Evolutionary conservation across 129 eudicot genomes (phyloP), one percentile per base, ranked within the genome.

Genomic region (Cynara cardunculus): DNA sequence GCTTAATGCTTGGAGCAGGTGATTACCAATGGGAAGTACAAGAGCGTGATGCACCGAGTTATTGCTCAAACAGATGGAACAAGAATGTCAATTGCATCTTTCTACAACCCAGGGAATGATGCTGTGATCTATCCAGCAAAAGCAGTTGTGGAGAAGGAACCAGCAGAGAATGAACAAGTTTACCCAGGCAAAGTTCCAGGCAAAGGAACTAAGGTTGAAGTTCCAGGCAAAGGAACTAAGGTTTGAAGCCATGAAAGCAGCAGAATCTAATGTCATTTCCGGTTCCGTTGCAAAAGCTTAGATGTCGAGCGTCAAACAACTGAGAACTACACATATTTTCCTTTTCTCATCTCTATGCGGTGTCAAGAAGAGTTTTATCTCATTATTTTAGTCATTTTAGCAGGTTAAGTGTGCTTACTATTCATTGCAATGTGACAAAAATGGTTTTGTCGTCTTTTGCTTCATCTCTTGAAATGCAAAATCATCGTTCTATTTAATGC

Each of bases 121-220:
- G 91, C 96, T 18, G 86, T 88, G 62, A 90, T 90, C 65, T 88
- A 81, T 49, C 92, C 90, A 25, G 92, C 92, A 18, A 78, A 78
- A 22, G 78, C 78, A 64, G 68, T 90, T 69, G 83, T 87, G 81
- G 82, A 85, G 61, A 81, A 86, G 46, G 87, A 80, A 80, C 70
- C 82, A 69, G 71, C 84, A 59, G 79, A 81, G 59, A 75, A 53
- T 3, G 77, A 75, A 34, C 69, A 25, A 9, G 78, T 81, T 31
- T 91, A 89, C 87, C 93, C 93, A n/a, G n/a, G n/a, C n/a, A 39
- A 91, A 89, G 86, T 91, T 91, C 75, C 88, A 88, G 85, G 89
- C 87, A 1, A 89, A 91, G 76, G 91, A 89, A 28, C 93, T 93
- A 62, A 85, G 96, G 82, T 91, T 91, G 53, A 91, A 89, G 86